These are phyloP conservation scores for Cutaneotrichosporon cyanovorans DNA, from an alignment of 1,284 basidiomycete species.

Conservation along the genomic window DNA sequence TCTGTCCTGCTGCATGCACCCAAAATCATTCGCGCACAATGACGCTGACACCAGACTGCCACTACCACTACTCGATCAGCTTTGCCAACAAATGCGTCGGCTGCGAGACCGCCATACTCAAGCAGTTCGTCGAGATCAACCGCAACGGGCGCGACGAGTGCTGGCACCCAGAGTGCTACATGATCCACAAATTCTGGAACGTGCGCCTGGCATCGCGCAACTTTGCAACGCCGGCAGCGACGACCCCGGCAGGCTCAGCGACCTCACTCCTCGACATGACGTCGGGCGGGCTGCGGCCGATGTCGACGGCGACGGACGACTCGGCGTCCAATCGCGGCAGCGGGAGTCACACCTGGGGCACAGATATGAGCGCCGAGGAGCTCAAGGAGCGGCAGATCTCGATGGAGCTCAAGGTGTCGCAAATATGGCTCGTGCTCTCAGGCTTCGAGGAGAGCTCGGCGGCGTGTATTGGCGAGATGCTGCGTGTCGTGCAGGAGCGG, in stretches of 20 bases:
- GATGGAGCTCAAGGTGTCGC: conserved; percentile 97
- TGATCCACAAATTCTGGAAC: conserved; percentile 99
- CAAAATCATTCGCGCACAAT: too few relatives aligned
- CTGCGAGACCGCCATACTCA: conserved; percentile 95
- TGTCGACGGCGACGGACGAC: conserved; percentile 37
- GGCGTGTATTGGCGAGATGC: conserved; percentile 99
- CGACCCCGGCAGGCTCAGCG: conserved; percentile 48
- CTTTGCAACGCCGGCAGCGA: conserved; percentile 48
- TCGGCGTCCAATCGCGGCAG: background rate
- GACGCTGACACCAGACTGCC: conserved; percentile 55
- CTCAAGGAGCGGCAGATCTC: conserved; percentile 83
- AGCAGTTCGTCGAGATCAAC: conserved; percentile 99
- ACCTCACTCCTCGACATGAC: conserved; percentile 41
- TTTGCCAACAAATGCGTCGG: conserved; percentile 98
- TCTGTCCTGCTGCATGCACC: background rate
- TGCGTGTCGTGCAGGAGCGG: conserved; percentile 91
- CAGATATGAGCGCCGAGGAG: conserved; percentile 67
- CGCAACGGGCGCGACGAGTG: conserved; percentile 96
- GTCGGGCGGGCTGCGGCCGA: conserved; percentile 26
- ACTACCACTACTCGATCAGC: conserved; percentile 96
- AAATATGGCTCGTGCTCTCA: conserved; percentile 98
- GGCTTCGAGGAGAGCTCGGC: conserved; percentile 98
- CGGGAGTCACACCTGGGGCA: conserved; percentile 12
- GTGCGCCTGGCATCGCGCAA: conserved; percentile 81
- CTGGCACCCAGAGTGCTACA: conserved; percentile 99